Conservation (phyloP, 1,284 basidiomycete species). For the Puccinia triticina region DNA sequence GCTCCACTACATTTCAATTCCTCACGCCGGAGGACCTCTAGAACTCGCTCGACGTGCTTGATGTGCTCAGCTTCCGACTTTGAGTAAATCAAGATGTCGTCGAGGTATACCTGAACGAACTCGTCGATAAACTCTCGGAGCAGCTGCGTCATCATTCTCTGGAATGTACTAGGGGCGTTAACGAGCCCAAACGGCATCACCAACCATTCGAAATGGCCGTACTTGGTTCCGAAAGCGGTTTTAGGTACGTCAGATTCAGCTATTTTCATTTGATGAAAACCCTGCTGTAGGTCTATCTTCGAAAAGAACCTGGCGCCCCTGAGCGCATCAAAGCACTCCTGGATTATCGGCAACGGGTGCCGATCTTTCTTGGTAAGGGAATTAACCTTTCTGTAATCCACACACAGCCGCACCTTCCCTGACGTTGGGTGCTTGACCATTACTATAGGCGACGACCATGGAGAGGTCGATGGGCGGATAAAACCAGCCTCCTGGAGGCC, state of each 20-base stretch:
- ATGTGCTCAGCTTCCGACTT: slow-evolving; percentile 37
- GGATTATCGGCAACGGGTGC: slow-evolving; percentile 19
- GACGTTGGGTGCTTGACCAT: neutral
- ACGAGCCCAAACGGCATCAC: too few species aligned
- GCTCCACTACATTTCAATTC: too few species aligned
- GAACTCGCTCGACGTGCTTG: too few species aligned
- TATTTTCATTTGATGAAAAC: slow-evolving; percentile 24
- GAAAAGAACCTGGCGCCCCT: neutral
- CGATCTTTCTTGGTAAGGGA: neutral
- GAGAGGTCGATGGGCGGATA: neutral
- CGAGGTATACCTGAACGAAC: slow-evolving; percentile 47
- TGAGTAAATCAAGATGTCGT: slow-evolving; percentile 53
- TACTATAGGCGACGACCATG: slow-evolving; percentile 14
- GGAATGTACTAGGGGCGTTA: slow-evolving; percentile 53
- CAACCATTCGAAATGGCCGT: too few species aligned
- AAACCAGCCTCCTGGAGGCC: slow-evolving; percentile 7
- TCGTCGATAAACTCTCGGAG: slow-evolving; percentile 22
- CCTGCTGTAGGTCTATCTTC: slow-evolving; percentile 13
- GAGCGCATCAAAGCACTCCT: neutral
- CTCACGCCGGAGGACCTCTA: too few species aligned
- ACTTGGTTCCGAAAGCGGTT: too few species aligned
- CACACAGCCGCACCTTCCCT: slow-evolving; percentile 9
- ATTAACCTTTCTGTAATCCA: neutral
- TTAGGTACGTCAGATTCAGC: neutral
- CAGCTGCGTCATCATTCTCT: slow-evolving; percentile 52